Evolutionary conservation across 2,329 filamentous ascomycete species (phyloP), one percentile per base, ranked within the genome.

Genomic region (Trichoderma sp.): DNA sequence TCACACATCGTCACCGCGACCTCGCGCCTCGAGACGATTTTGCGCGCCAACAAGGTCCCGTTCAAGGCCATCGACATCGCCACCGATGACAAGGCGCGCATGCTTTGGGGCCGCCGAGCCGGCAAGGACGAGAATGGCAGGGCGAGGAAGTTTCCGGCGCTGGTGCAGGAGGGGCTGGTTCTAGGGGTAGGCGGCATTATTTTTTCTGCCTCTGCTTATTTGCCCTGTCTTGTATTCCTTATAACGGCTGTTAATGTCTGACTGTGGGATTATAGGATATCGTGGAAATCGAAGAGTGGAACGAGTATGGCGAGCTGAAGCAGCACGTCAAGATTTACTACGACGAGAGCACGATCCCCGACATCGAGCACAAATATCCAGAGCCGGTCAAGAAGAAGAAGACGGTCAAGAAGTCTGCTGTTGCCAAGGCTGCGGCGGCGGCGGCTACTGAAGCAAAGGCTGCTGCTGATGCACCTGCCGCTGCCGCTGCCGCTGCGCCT

Each of bases 1-100:
- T 97, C 94, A 28, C 94, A 97, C 80, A 97, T 98, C 79, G 90
- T 98, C 76, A 98, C 96, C 51, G 96, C 94, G 30, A 98, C 96
- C 1, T 96, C 94, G 66, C 92, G 96, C 59, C 89, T 99, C 74
- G 95, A 99, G 81, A 97, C 94, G 14, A 98, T 99, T 76, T 87
- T 99, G 70, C 95, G 93, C 77, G 94, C 94, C 72, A 97, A 98
- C 84, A 91, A 91, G 74, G 91, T 99, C 69, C 93, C 94, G 13
- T 99, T 98, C 84, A 93, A 93, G 78, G 94, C 93, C 72, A 85
- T 97, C 76, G 96, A 99, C 80, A 88, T 96, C 54, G 93, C 95
- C 51, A 96, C 92, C 34, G 93, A 99, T 79, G 91, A 96, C 68
- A 91, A 92, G 77, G 94, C 94, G 39, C 90, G 91, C 73, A 93